Evolutionary conservation across 495 filamentous ascomycete species (phyloP).

Genomic region (Tuber calosporum): DNA sequence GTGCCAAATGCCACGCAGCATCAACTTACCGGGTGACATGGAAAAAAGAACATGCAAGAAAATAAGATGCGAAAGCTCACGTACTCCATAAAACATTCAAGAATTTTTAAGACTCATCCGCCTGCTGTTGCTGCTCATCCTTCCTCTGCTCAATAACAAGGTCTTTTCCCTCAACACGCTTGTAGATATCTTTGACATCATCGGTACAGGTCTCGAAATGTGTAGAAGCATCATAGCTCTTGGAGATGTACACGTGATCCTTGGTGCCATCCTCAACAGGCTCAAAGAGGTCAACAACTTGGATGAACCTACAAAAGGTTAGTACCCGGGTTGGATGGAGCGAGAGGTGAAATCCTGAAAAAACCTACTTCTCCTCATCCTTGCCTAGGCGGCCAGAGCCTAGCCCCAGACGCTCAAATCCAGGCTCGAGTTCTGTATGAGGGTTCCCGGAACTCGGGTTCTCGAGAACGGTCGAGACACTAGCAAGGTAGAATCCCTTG

Average conservation of each 20-base stretch:
- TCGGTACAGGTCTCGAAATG: constrained; percentile 97
- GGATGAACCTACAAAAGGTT: constrained; percentile 35
- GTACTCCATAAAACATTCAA: constrained; percentile 22
- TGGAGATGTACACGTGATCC: constrained; percentile 94
- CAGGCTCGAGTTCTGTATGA: constrained; percentile 87
- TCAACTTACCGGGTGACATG: constrained; percentile 5
- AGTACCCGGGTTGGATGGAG: neutral
- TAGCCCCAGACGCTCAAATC: constrained; percentile 77
- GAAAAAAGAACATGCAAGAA: constrained; percentile 11
- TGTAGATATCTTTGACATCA: constrained; percentile 91
- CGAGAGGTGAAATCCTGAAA: neutral
- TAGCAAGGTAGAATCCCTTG: constrained; percentile 97
- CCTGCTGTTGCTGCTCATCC: constrained; percentile 30
- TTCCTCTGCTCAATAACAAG: constrained; percentile 51
- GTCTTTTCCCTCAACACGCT: constrained; percentile 77
- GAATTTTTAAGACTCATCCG: constrained; percentile 6
- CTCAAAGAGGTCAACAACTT: constrained; percentile 62
- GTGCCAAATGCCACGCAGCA: neutral
- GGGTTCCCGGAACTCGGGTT: constrained; percentile 66
- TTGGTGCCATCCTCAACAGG: constrained; percentile 76
- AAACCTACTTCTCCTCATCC: constrained; percentile 77
- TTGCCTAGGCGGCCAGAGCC: constrained; percentile 87
- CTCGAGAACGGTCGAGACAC: constrained; percentile 96
- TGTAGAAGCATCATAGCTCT: constrained; percentile 94
- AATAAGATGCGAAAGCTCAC: constrained; percentile 7